Evolutionary conservation across 1,284 basidiomycete species (phyloP).

Genomic region (Bjerkandera adusta): DNA sequence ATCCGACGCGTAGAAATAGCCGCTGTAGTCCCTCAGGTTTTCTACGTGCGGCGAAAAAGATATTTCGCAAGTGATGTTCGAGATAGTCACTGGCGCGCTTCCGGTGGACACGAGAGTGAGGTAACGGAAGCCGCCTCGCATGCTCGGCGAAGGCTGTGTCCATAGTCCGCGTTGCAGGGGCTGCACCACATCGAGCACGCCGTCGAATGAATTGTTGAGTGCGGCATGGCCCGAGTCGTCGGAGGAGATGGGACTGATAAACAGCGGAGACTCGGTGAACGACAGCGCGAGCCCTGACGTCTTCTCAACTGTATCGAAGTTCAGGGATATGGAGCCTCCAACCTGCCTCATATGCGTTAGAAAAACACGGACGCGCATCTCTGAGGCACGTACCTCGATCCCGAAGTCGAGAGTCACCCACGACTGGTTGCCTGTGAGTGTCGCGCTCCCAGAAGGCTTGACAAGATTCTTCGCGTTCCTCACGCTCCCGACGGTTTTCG

Average conservation of each 20-base stretch:
- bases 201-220: slow-evolving; percentile 41
- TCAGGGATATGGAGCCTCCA: slow-evolving; percentile 41
- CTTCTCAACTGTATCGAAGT: slow-evolving; percentile 30
- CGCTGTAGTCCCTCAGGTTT: slow-evolving; percentile 48
- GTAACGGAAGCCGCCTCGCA: slow-evolving; percentile 56
- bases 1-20: slow-evolving; percentile 54
- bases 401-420: slow-evolving; percentile 46
- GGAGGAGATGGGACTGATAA: slow-evolving; percentile 40
- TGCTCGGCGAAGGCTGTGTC: slow-evolving; percentile 43
- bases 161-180: slow-evolving; percentile 41
- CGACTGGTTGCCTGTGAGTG: slow-evolving; percentile 35
- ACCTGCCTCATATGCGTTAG: slow-evolving; percentile 29
- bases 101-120: slow-evolving; percentile 47
- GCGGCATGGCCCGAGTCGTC: slow-evolving; percentile 40
- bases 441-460: slow-evolving; percentile 24
- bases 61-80: slow-evolving; percentile 52
- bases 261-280: slow-evolving; percentile 47
- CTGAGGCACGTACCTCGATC: slow-evolving; percentile 33
- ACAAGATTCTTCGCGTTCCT: slow-evolving; percentile 31
- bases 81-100: slow-evolving; percentile 36
- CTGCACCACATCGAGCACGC: slow-evolving; percentile 37
- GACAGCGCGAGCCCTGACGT: slow-evolving; percentile 40
- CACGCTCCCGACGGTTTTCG: slow-evolving; percentile 32
- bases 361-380: background rate
- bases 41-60: slow-evolving; percentile 55